Evolutionary conservation across 345 rosid species (phyloP), one percentile per base, ranked within the genome.

Genomic region (Pugionium cornutum): DNA sequence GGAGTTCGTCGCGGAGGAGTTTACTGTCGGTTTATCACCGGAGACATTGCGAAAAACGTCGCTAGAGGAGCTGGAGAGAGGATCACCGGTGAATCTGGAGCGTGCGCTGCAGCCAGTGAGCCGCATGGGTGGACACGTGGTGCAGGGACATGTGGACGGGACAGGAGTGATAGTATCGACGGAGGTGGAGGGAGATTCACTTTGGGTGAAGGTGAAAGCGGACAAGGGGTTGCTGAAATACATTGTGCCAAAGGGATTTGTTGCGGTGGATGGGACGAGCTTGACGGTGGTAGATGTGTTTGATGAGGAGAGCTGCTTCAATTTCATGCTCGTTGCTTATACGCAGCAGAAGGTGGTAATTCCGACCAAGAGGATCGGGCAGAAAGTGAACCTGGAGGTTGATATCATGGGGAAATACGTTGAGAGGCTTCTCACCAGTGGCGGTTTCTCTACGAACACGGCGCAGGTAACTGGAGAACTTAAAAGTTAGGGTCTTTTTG

Each of bases 141-240:
- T 87, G 74, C 96, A 87, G 80, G 98, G 98, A 4, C 95, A 89
- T 62, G 97, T 92, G 66, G 98, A 92, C 59, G 96, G 95, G 4
- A 87, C 92, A 7, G 98, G 95, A 41, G 86, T 72, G 86, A 92
- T 92, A 0, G 84, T 81, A 37, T 72, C 71, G 44, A 85, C 74
- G 80, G 84, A 78, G 11, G 67, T 66, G 4, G 96, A 92, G 42
- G 83, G 76, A 8, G 98, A 92, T 61, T 92, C 98, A 1, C 28
- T 92, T 77, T 87, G 97, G 98, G 77, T 92, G 43, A 89, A 86
- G 76, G 91, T 92, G 53, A 89, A 80, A 76, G 79, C 80, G 1
- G 77, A 80, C 6, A 65, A 78, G 53, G 69, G 58, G 26, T 43
- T 92, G 52, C 40, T 92, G 73, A 82, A 78, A 69, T 89, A 89